Evolutionary conservation across 208 protist species (phyloP), one percentile per base, ranked within the genome.

Genomic region (Porcisia hertigi): DNA sequence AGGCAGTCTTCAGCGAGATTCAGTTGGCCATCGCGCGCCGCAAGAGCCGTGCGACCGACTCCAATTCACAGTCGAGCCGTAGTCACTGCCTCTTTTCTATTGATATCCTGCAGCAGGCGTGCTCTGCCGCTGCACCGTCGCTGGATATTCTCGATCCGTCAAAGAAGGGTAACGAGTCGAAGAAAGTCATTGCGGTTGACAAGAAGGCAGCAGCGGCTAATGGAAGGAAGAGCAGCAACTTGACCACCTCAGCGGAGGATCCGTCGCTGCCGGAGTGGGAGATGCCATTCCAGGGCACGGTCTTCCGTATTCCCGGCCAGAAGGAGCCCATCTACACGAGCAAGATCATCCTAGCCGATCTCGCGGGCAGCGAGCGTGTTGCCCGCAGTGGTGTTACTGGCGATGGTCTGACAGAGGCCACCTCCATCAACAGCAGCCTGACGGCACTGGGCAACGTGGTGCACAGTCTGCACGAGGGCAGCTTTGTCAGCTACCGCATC

Each of bases 361-460:
- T 99, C 43, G 98, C 98, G 30, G 98, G 98, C 7, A 97, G 87
- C 77, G 97, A 99, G 83, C 86, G 91, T 57, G 81, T 94, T 60
- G 76, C 83, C 36, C 85, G 87, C 72, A 86, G 86, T 45, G 78
- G 86, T 69, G 94, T 95, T 7, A 81, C 85, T 23, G 92, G 91
- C 53, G 80, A 88, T 30, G 88, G 86, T n/a, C 75, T 97, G 30
- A 81, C 88, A 63, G 96, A 99, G 80, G 88, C 94, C 12, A 92
- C 90, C 43, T 78, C 81, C 16, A 98, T 99, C 77, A 98, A 99
- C 86, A 87, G 88, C 75, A 97, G 91, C 64, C 93, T 99, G 34
- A 96, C 96, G 43, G 84, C 94, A 8, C 90, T 99, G 25, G 95
- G 96, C 52, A 97, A 96, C 75, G 96, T 98, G 23, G 96, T 98